Percentiles rank a stretch among this genome's conserved stretches.
Conservation (phyloP, 306 rosid genomes). For the Gleditsia sinensis region DNA sequence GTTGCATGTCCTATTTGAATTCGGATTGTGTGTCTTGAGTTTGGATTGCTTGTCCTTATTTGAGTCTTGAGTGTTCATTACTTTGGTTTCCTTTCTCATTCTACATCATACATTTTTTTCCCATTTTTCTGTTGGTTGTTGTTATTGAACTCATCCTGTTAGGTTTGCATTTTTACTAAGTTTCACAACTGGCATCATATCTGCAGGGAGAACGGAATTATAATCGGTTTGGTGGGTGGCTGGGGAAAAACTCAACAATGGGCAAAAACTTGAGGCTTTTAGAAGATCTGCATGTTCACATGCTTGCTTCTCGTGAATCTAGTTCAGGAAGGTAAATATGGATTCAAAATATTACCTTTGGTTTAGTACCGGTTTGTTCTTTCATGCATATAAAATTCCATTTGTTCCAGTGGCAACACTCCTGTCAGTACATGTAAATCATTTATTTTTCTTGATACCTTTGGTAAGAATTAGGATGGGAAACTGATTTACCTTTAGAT, state of each 20-base stretch:
- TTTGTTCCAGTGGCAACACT: constrained; percentile 27
- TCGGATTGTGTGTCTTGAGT: not conserved
- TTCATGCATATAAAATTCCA: constrained; percentile 12
- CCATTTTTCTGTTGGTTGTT: constrained; percentile 14
- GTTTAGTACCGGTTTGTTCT: constrained; percentile 14
- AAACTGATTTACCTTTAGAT: not conserved
- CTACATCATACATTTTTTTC: not conserved
- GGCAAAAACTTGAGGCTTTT: constrained; percentile 83
- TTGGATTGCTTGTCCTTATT: not conserved
- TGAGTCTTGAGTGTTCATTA: not conserved
- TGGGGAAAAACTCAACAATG: constrained; percentile 88
- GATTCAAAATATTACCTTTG: constrained; percentile 23
- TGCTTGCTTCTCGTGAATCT: constrained; percentile 91
- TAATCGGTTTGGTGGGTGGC: constrained; percentile 95
- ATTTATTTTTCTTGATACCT: constrained; percentile 13
- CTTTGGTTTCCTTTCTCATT: not conserved
- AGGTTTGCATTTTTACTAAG: constrained; percentile 12
- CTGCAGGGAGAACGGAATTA: constrained; percentile 85
- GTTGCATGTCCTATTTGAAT: not conserved
- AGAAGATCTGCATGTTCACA: constrained; percentile 88
- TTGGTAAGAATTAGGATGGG: constrained; percentile 17
- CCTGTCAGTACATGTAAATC: constrained; percentile 12
- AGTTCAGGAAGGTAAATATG: constrained; percentile 70
- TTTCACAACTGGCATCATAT: constrained; percentile 26
- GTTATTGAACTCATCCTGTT: constrained; percentile 16